phyloP scores from a whole-genome alignment of 1,139 yeast species.

The Sporopachydermia cereana region DNA sequence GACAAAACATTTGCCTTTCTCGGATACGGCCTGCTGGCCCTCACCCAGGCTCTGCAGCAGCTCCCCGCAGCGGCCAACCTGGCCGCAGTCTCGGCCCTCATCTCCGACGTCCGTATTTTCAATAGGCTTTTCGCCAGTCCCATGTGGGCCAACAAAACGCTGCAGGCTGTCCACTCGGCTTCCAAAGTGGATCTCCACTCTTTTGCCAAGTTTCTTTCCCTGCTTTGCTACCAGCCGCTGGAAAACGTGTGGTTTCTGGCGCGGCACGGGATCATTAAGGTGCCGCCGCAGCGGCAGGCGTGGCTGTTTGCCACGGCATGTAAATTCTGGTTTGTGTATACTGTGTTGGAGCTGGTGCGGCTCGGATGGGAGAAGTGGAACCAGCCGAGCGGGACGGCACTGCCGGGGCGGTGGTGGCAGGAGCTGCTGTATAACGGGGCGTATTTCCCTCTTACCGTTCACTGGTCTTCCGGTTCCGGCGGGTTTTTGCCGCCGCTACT shows the following conservation, averaged over 20 bases:
- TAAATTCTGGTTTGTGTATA: constrained; percentile 1
- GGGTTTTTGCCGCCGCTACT: neutral
- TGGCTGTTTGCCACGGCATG: constrained; percentile 5
- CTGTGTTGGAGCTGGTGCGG: neutral
- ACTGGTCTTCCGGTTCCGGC: neutral
- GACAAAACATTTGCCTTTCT: constrained; percentile 4
- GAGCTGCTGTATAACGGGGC: constrained; percentile 2
- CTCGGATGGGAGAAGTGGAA: neutral
- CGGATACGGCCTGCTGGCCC: neutral
- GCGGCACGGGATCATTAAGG: neutral
- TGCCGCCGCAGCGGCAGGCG: neutral
- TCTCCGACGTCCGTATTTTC: constrained; percentile 3
- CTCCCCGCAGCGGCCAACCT: neutral
- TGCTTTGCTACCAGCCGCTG: constrained; percentile 1
- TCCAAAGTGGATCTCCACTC: neutral
- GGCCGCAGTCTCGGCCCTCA: neutral
- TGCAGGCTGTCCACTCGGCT: neutral
- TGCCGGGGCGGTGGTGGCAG: constrained; percentile 1
- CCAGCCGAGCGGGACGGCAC: neutral
- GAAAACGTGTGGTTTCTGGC: constrained; percentile 1
- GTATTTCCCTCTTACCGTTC: constrained; percentile 1
- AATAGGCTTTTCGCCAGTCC: neutral
- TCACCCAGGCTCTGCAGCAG: neutral
- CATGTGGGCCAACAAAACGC: neutral
- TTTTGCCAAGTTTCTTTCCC: neutral